Conservation (phyloP, 2,329 filamentous ascomycete genomes). For the Alternaria consortialis region DNA sequence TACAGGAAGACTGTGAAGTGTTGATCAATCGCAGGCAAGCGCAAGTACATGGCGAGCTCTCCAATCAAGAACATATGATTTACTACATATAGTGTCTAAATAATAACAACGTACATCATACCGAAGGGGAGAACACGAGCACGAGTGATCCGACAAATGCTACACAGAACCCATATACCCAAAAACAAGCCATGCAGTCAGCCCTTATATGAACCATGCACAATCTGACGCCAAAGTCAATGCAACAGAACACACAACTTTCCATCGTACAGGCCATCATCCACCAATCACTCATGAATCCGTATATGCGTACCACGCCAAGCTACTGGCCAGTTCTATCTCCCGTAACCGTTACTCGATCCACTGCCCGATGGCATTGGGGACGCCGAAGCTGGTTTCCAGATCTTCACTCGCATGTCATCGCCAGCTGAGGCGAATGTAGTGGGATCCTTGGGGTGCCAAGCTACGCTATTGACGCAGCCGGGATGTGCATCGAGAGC, state of each 20-base stretch:
- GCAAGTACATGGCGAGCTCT: neutral
- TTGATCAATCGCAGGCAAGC: neutral
- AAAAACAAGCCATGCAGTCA: neutral
- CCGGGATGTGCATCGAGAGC: conserved; percentile 78
- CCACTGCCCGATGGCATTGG: conserved; percentile 20
- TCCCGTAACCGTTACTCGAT: conserved; percentile 33
- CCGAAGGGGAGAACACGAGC: neutral
- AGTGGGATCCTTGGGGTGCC: conserved; percentile 83
- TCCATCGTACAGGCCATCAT: conserved; percentile 1
- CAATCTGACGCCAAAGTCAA: conserved; percentile 3
- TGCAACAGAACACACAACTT: conserved; percentile 2
- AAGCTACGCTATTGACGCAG: conserved; percentile 85
- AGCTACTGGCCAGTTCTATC: conserved; percentile 18
- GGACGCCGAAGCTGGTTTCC: conserved; percentile 37
- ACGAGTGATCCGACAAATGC: neutral
- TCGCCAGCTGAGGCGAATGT: conserved; percentile 94
- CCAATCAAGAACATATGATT: neutral
- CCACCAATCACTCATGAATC: neutral
- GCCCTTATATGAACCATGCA: neutral
- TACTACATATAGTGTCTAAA: neutral
- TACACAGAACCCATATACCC: neutral
- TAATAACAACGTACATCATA: neutral
- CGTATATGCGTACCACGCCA: neutral
- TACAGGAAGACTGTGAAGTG: neutral
- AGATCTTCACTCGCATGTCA: conserved; percentile 87